These are phyloP conservation scores for Shiraia bambusicola DNA, from an alignment of 2,329 filamentous ascomycete genomes.

Conservation along the genomic window DNA sequence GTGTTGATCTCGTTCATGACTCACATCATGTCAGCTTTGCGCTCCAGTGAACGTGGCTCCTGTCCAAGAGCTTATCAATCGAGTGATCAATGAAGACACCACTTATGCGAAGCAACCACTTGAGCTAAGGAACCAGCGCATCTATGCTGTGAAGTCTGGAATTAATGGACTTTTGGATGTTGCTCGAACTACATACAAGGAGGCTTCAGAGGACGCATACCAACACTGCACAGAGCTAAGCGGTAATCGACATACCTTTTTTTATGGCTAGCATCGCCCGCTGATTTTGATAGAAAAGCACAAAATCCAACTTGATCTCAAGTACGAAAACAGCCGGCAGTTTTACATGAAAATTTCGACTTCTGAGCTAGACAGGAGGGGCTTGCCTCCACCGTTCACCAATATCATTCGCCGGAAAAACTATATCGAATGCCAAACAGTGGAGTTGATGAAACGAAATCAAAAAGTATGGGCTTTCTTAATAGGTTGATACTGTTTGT, in stretches of 20 bases:
- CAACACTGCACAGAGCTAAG: conserved; percentile 68
- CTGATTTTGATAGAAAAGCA: conserved; percentile 45
- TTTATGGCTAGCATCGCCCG: conserved; percentile 7
- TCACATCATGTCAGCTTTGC: conserved; percentile 56
- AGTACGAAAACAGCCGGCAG: conserved; percentile 73
- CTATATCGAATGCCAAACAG: conserved; percentile 83
- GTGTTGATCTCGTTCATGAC: not conserved
- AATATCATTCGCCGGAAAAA: conserved; percentile 73
- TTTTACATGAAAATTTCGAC: conserved; percentile 73
- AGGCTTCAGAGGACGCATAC: conserved; percentile 76
- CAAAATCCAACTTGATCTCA: conserved; percentile 64
- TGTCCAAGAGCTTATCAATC: conserved; percentile 65
- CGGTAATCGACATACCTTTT: conserved; percentile 48
- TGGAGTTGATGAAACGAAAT: conserved; percentile 79
- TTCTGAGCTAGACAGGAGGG: conserved; percentile 61
- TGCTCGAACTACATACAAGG: conserved; percentile 84
- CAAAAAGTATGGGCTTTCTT: conserved; percentile 38
- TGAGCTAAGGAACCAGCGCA: conserved; percentile 84
- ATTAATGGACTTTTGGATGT: conserved; percentile 86
- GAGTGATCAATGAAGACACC: conserved; percentile 78
- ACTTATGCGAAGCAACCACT: conserved; percentile 75
- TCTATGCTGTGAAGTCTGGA: conserved; percentile 85
- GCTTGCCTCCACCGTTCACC: conserved; percentile 70
- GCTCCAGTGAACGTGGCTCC: conserved; percentile 61
- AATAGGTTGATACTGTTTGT: not conserved